Evolutionary conservation across 345 rosid genomes (phyloP), one percentile per base, ranked within the genome.

Genomic region (Euphorbia pulcherrima): DNA sequence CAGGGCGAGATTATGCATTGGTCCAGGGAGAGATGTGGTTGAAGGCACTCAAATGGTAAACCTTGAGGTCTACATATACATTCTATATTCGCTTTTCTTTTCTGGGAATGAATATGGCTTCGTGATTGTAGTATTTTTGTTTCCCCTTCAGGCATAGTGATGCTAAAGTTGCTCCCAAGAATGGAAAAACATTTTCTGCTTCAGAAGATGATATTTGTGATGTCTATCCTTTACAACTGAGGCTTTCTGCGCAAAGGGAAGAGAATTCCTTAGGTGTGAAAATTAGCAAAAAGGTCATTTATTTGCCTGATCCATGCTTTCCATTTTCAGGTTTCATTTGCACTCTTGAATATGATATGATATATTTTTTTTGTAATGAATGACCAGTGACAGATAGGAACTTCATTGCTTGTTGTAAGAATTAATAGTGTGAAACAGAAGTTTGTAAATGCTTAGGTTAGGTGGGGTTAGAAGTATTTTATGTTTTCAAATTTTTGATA

Each of bases 21-120:
- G 93, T 94, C 63, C 78, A 90, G 1, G 97, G 92, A 35, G 92
- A 94, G 67, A 94, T 88, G 97, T 94, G 99, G 99, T 76, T 94
- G 74, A 75, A 81, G 82, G 97, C 97, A 28, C 89, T 94, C 18
- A 94, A 88, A 82, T 88, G 97, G 97, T 92, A 64, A 83, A 70
- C 20, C 48, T 2, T 14, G 37, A 23, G 11, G 23, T 13, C 23
- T 17, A 44, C n/a, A n/a, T 7, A 44, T 44, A 44, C 50, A 10
- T 20, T 24, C 28, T 13, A 51, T 68, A 18, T 46, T 53, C 18
- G 39, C 57, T 54, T 51, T 51, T 29, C 28, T 58, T 52, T 29
- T 64, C 64, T 27, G 44, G 37, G 48, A 65, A 20, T 55, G 35
- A 26, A 62, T 12, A 57, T 39, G 64, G 35, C 62, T 55, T 47